These are phyloP conservation scores for Calonectria crousiana DNA, from an alignment of 2,329 filamentous ascomycete genomes.

Conservation along the genomic window DNA sequence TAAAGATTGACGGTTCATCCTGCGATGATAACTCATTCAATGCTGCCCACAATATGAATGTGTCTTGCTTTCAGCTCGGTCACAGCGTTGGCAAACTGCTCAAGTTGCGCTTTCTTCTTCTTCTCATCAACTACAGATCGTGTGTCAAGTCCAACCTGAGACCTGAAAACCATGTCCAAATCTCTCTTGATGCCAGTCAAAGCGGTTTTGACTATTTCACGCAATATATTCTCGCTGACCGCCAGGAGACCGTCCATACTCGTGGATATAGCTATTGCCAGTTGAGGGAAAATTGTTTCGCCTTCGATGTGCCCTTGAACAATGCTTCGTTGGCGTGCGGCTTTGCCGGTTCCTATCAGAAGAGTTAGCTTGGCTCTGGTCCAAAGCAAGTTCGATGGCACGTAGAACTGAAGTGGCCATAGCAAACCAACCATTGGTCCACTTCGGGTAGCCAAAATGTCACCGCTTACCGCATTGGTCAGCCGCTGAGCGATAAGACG, in stretches of 20 bases:
- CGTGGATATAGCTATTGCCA: background rate
- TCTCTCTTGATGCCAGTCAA: background rate
- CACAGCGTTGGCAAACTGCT: background rate
- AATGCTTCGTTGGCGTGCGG: background rate
- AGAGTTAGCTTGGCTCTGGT: background rate
- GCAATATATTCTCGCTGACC: background rate
- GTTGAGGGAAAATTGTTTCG: conserved; percentile 3
- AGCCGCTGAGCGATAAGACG: conserved; percentile 18
- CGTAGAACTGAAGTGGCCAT: background rate
- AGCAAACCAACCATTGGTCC: background rate
- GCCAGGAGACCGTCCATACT: background rate
- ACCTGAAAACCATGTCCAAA: background rate
- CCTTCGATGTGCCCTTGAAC: conserved; percentile 20
- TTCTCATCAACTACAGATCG: background rate
- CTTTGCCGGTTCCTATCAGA: background rate
- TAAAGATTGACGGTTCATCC: too few relatives aligned
- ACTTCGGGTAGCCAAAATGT: background rate
- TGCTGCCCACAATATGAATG: background rate
- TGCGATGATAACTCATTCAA: background rate
- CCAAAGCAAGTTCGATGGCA: background rate
- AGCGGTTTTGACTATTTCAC: background rate
- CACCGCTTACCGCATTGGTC: background rate
- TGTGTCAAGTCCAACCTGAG: background rate
- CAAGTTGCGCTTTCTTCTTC: background rate
- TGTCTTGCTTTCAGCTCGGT: background rate